Conservation (phyloP, 768 basidiomycete genomes). For the Boletus fagicola region DNA sequence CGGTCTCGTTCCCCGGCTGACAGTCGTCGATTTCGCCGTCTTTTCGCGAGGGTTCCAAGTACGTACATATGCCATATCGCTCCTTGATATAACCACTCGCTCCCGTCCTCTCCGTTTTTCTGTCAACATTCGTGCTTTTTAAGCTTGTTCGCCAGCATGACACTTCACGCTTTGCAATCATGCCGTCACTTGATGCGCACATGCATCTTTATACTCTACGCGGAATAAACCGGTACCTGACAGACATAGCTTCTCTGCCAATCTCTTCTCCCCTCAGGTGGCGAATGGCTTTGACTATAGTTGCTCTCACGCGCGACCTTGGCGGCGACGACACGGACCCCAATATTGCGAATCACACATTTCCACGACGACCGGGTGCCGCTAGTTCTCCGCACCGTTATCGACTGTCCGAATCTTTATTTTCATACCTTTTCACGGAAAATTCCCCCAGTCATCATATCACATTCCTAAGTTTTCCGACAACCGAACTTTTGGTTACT, state of each 20-base stretch:
- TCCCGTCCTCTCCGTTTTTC: neutral
- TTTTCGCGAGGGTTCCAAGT: neutral
- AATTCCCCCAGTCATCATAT: neutral
- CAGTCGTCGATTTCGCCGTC: neutral
- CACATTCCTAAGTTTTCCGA: neutral
- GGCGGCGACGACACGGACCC: constrained; percentile 7
- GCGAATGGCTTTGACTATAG: neutral
- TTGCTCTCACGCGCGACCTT: constrained; percentile 14
- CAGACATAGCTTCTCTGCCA: neutral
- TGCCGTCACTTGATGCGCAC: constrained; percentile 1
- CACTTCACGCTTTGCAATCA: neutral
- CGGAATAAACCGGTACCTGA: constrained; percentile 22
- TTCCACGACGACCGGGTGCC: constrained; percentile 22
- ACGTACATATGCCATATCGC: neutral
- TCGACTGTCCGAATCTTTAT: neutral
- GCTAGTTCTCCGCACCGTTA: neutral
- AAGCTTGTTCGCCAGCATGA: neutral
- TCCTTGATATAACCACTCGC: neutral
- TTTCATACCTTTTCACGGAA: neutral
- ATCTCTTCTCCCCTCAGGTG: constrained; percentile 2
- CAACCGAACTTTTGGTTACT: neutral
- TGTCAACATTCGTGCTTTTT: neutral
- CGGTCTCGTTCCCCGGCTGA: neutral
- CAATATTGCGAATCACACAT: constrained; percentile 6
- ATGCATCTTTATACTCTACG: neutral